Conservation (phyloP, 345 rosid species). For the Sonneratia caseolaris region DNA sequence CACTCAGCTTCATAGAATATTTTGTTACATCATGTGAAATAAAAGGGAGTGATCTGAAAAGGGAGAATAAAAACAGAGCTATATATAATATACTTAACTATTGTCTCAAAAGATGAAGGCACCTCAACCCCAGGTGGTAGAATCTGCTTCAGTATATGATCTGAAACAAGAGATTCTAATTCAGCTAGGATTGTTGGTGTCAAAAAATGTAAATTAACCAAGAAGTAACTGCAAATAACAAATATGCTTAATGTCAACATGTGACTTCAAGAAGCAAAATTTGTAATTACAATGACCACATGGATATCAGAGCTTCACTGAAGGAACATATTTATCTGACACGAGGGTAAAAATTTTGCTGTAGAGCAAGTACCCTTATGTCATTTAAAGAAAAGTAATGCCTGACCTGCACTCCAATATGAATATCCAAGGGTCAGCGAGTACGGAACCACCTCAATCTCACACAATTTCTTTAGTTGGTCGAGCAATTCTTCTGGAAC, state of each 20-base stretch:
- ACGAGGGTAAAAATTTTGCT: background rate
- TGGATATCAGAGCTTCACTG: background rate
- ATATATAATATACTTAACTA: constrained; percentile 51
- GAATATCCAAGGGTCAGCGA: constrained; percentile 79
- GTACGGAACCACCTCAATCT: constrained; percentile 61
- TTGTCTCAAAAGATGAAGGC: constrained; percentile 92
- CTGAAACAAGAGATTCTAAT: constrained; percentile 24
- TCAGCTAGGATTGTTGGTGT: background rate
- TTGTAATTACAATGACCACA: background rate
- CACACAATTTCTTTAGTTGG: constrained; percentile 48
- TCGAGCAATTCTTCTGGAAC: constrained; percentile 47
- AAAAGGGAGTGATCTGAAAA: background rate
- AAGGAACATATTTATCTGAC: background rate
- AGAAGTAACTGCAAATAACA: background rate
- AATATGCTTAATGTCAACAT: background rate
- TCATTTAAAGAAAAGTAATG: background rate
- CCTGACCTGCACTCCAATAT: constrained; percentile 79
- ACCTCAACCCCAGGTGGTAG: constrained; percentile 83
- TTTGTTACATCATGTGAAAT: background rate
- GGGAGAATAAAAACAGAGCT: background rate
- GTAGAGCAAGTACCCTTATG: background rate
- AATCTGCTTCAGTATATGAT: constrained; percentile 77
- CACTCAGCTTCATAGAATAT: background rate
- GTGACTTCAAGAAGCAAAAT: background rate
- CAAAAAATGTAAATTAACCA: background rate